Evolutionary conservation across 2,329 filamentous ascomycete genomes (phyloP).

Genomic region (Fusarium chuoi): DNA sequence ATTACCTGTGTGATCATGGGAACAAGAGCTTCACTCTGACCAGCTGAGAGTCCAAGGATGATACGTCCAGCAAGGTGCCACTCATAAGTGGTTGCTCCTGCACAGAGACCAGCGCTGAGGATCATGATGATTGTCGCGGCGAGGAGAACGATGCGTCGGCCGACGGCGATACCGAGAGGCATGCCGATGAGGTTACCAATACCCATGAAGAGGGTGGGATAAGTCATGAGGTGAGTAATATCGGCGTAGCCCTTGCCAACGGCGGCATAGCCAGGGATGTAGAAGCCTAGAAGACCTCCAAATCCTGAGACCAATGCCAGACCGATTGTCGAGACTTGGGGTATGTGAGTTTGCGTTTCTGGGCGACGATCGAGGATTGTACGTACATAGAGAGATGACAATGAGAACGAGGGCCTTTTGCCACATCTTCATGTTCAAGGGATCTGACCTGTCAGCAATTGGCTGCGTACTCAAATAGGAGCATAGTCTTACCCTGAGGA

Average conservation of each 20-base stretch:
- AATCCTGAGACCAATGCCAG: conserved; percentile 15
- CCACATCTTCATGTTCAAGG: conserved; percentile 40
- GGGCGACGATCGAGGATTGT: fast-evolving
- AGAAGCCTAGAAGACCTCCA: conserved; percentile 15
- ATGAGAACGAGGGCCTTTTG: conserved; percentile 33
- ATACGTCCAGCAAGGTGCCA: conserved; percentile 35
- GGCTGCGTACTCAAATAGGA: not conserved
- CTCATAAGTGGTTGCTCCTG: conserved; percentile 31
- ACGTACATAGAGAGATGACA: conserved; percentile 33
- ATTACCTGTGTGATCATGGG: conserved; percentile 23
- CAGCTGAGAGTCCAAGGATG: conserved; percentile 31
- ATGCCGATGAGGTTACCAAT: conserved; percentile 40
- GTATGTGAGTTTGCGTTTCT: not conserved
- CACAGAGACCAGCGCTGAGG: conserved; percentile 31
- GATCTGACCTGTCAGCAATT: conserved; percentile 23
- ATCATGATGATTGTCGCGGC: conserved; percentile 36
- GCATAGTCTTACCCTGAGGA: not conserved
- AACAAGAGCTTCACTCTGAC: conserved; percentile 32
- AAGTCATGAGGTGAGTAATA: conserved; percentile 21
- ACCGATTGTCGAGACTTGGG: conserved; percentile 14
- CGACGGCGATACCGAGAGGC: conserved; percentile 35
- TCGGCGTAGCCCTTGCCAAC: conserved; percentile 17
- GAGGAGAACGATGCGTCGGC: conserved; percentile 37
- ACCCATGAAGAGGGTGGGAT: conserved; percentile 25
- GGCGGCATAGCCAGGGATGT: conserved; percentile 9